Conservation (phyloP, 1,139 yeast species). For the Candida pseudocylindracea region DNA sequence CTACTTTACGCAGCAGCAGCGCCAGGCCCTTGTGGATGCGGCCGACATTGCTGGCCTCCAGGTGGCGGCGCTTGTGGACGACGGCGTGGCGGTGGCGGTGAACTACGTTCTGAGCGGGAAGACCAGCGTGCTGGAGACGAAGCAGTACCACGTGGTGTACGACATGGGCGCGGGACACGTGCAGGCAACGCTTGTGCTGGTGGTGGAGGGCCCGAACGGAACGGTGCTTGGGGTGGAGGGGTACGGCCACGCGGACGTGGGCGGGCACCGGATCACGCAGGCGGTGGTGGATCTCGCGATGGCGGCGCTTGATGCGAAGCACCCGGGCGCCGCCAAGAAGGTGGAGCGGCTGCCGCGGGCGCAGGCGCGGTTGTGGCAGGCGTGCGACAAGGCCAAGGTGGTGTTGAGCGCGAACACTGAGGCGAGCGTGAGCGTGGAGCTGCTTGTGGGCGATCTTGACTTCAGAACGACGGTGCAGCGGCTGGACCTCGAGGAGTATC, state of each 20-base stretch:
- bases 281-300: slow-evolving; percentile 27
- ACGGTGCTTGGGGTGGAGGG: slow-evolving; percentile 43
- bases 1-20: slow-evolving; percentile 37
- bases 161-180: slow-evolving; percentile 93
- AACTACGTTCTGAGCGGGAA: slow-evolving; percentile 40
- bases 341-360: slow-evolving; percentile 27
- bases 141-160: slow-evolving; percentile 48
- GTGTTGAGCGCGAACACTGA: slow-evolving; percentile 78
- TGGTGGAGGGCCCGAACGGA: slow-evolving; percentile 21
- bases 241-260: slow-evolving; percentile 37
- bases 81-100: slow-evolving; percentile 77
- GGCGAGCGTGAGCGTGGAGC: slow-evolving; percentile 49
- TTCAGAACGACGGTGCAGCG: slow-evolving; percentile 45
- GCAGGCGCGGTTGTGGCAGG: slow-evolving; percentile 46
- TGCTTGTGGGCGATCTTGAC: slow-evolving; percentile 48
- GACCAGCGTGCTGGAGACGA: slow-evolving; percentile 12
- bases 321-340: slow-evolving; percentile 9
- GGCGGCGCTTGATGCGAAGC: slow-evolving; percentile 19
- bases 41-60: slow-evolving; percentile 12
- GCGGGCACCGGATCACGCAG: slow-evolving; percentile 57
- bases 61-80: slow-evolving; percentile 63
- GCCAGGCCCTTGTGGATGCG: slow-evolving; percentile 54
- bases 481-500: slow-evolving; percentile 50
- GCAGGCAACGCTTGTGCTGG: slow-evolving; percentile 60
- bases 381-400: slow-evolving; percentile 74